Conservation (phyloP, 768 basidiomycete species). For the Megacollybia marginata region DNA sequence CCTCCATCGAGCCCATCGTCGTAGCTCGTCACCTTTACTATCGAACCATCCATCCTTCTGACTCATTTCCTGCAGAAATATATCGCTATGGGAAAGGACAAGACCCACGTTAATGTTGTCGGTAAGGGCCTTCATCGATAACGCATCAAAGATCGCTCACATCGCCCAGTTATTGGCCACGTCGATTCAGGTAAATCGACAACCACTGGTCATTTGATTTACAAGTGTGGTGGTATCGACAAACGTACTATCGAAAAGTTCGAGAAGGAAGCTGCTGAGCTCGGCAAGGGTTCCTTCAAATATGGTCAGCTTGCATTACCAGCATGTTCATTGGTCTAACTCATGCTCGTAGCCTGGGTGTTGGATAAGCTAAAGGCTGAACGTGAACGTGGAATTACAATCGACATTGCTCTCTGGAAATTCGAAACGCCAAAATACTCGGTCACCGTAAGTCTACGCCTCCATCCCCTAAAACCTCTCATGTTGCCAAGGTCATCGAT, state of each 20-base stretch:
- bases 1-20: constrained; percentile 6
- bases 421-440: constrained; percentile 98
- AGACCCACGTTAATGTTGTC: constrained; percentile 96
- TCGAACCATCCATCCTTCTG: not conserved
- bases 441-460: constrained; percentile 65
- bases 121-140: constrained; percentile 47
- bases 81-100: constrained; percentile 91
- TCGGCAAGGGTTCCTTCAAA: constrained; percentile 98
- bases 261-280: constrained; percentile 99
- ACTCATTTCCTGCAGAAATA: constrained; percentile 32
- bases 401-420: constrained; percentile 99
- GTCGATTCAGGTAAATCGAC: constrained; percentile 99
- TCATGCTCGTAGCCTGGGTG: constrained; percentile 74
- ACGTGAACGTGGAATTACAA: constrained; percentile 99
- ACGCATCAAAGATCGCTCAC: constrained; percentile 9
- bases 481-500: constrained; percentile 76
- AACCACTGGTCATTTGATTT: constrained; percentile 99
- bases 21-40: not conserved
- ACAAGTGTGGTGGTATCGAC: constrained; percentile 99
- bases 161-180: constrained; percentile 84
- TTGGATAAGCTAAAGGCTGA: constrained; percentile 99
- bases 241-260: constrained; percentile 99
- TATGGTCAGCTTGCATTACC: constrained; percentile 56
- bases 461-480: constrained; percentile 2
- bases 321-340: constrained; percentile 3